phyloP scores from a whole-genome alignment of 1,284 basidiomycete species.

The Leucoagaricus sp. region DNA sequence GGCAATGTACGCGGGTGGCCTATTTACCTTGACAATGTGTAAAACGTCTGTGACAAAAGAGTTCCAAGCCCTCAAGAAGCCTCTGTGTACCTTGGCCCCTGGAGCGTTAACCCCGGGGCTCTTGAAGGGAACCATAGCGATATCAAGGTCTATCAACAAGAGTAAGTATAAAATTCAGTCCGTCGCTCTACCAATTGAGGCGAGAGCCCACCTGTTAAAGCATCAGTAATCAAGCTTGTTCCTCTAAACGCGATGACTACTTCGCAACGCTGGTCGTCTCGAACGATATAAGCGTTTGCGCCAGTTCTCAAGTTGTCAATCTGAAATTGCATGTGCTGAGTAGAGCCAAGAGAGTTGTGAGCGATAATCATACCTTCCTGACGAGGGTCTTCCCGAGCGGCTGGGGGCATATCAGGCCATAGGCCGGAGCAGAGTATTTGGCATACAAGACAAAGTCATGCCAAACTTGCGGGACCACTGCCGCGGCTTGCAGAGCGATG shows the following conservation, averaged over 20 bases:
- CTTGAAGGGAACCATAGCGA: too few relatives aligned
- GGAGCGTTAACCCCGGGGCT: too few relatives aligned
- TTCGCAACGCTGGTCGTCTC: conserved; percentile 44
- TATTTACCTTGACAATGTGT: conserved; percentile 32
- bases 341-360: background rate
- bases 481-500: background rate
- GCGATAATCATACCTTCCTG: conserved; percentile 29
- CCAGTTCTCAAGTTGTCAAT: conserved; percentile 22
- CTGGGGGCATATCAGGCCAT: conserved; percentile 39
- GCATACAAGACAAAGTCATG: conserved; percentile 42
- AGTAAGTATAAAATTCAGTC: too few relatives aligned
- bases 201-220: conserved; percentile 31
- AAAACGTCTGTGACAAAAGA: conserved; percentile 36
- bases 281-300: conserved; percentile 42
- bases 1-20: too few relatives aligned
- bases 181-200: background rate
- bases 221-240: conserved; percentile 29
- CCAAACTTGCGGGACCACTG: conserved; percentile 24
- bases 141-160: too few relatives aligned
- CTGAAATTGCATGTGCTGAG: too few relatives aligned
- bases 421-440: conserved; percentile 44
- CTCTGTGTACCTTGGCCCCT: conserved; percentile 37
- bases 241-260: conserved; percentile 44
- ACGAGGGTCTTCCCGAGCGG: conserved; percentile 43
- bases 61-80: conserved; percentile 43